Evolutionary conservation across 805 yeast species (phyloP), one percentile per base, ranked within the genome.

Genomic region (Kurtzmaniella cleridarum): DNA sequence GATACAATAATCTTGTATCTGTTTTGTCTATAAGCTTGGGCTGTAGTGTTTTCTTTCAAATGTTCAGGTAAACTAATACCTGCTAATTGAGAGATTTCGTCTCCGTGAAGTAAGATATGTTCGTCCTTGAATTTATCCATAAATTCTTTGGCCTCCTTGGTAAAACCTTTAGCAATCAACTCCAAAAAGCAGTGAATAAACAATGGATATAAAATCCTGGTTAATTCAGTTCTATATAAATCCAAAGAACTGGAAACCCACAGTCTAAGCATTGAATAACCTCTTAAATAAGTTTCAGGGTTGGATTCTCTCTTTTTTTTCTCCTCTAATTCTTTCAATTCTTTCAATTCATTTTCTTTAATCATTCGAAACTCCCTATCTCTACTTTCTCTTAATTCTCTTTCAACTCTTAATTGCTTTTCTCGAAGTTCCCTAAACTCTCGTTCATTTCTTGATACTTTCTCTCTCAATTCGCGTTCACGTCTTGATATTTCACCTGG

Each of bases 231-330:
- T 60, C 78, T 84, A 62, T 93, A 93, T 62, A 93, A 73, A 59
- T 91, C 98, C 50, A 93, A 71, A 0, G 96, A 88, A 13, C 87
- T 74, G 49, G 88, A 95, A 30, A 87, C 85, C 98, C 98, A 93
- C 36, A 81, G 80, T 45, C 85, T 76, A 45, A 89, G 74, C 58
- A 87, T 73, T 13, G 81, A 69, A 62, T 89, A 93, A 1, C 95
- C 96, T 34, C 87, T 72, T n/a, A 74, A 68, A 58, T 85, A 90
- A 41, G 78, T 71, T 26, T 78, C 82, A 1, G 95, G 90, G 39
- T 80, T 72, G 71, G 47, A 77, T 69, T 57, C 75, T 55, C 62
- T 61, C 54, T 60, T 64, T 41, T 57, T 59, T 44, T 58, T 62
- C 45, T 68, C 75, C 46, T 69, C 69, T 70, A 66, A 49, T 60